Conservation (phyloP, 2,329 filamentous ascomycete genomes). For the Penicillium sumatraense region DNA sequence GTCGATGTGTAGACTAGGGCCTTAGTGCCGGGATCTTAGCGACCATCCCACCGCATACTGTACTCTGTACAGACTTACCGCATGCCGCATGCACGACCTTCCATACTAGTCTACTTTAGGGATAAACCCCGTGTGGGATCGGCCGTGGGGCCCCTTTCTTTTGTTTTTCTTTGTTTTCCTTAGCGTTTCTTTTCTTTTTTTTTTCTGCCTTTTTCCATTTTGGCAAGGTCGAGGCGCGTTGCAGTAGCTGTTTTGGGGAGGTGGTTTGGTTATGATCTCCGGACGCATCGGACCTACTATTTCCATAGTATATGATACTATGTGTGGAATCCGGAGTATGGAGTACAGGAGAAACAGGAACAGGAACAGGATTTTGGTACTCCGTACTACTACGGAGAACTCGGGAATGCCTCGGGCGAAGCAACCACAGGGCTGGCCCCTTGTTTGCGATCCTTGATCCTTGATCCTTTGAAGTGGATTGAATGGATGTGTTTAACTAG, state of each 20-base stretch:
- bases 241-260: constrained; percentile 1
- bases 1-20: background rate
- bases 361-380: background rate
- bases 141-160: constrained; percentile 9
- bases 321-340: background rate
- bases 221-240: background rate
- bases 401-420: background rate
- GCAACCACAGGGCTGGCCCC: background rate
- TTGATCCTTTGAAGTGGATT: background rate
- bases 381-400: background rate
- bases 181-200: background rate
- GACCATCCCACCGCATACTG: constrained; percentile 7
- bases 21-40: constrained; percentile 17
- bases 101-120: constrained; percentile 7
- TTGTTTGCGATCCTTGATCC: background rate
- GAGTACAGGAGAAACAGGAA: background rate
- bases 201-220: background rate
- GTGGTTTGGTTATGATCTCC: background rate
- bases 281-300: background rate
- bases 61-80: too few relatives aligned
- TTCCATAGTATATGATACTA: background rate
- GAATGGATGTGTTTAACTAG: background rate
- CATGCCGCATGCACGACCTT: constrained; percentile 1
- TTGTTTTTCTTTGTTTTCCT: background rate
- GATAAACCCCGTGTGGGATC: constrained; percentile 29